Base-by-base conservation (phyloP, 1,139 yeast species). In the Candida albicans region DNA sequence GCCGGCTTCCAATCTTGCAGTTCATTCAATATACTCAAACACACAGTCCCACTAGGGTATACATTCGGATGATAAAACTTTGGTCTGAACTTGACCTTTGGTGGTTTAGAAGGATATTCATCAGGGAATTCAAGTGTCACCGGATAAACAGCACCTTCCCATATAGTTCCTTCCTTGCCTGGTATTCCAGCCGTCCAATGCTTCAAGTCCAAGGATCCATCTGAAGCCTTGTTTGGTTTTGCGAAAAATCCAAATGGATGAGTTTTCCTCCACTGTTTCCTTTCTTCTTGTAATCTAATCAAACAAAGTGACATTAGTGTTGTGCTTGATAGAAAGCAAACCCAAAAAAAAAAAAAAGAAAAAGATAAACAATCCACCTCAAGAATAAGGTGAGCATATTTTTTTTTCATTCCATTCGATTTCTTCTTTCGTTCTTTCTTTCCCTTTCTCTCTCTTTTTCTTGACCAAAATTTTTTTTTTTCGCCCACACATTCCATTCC, bases 1-100 rank as follows among this genome's bases (percentile, higher is more conserved):
- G 97, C 96, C 1, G 99, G 99, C 59, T 96, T 81, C 99, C 99
- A 95, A 62, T 89, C 99, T 63, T 91, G 96, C 42, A 86, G 95
- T 63, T 93, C 99, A 62, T 93, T 95, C 61, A 93, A 74, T 48
- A 95, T 93, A 43, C 95, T 85, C 40, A 93, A 77, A 66, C 99
- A 93, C 33, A 93, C 84, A 1, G 98, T 93, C 1, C 99, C 99
- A 48, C 96, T 87, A 1, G 99, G 99, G 56, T 93, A 93, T 6
- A 93, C 95, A 57, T 93, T 93, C 3, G 99, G 99, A 64, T 93
- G 99, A 67, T 90, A 93, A 59, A 93, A 93, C 0, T 87, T 88
- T 3, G 84, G 78, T 1, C 96, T 95, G 55, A 93, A 89, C 65
- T 79, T 81, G 45, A 95, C 90, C 59, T 88, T 89, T 36, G 99